Percentiles rank a stretch among this genome's conserved stretches.
Evolutionary conservation across 345 rosid genomes (phyloP).

Genomic region (Hypericum perforatum): DNA sequence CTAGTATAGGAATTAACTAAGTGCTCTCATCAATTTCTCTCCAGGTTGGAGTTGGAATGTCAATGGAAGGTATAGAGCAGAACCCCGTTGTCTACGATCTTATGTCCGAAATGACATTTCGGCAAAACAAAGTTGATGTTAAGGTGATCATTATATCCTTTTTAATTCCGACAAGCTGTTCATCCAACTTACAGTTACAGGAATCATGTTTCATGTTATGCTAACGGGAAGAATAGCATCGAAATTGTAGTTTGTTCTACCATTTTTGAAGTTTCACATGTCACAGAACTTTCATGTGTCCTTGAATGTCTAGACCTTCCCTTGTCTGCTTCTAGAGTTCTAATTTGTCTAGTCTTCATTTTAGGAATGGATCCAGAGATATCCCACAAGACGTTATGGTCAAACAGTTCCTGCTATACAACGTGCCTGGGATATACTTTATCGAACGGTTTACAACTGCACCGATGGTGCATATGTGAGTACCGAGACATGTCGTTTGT

Average conservation of each 20-base stretch:
- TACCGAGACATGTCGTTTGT: constrained; percentile 7
- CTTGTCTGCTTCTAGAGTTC: too few relatives aligned
- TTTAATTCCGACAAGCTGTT: too few relatives aligned
- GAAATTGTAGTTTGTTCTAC: too few relatives aligned
- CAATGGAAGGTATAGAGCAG: constrained; percentile 80
- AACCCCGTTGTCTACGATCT: constrained; percentile 67
- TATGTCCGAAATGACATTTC: constrained; percentile 78
- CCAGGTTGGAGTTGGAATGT: constrained; percentile 75
- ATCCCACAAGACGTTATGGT: constrained; percentile 53
- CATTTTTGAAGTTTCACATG: too few relatives aligned
- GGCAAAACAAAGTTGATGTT: constrained; percentile 38
- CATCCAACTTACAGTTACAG: too few relatives aligned
- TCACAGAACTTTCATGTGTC: too few relatives aligned
- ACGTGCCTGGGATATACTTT: constrained; percentile 49
- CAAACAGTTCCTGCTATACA: constrained; percentile 27
- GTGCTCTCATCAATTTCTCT: constrained; percentile 8
- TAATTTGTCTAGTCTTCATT: constrained; percentile 7
- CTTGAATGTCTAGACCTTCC: too few relatives aligned
- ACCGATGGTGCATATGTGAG: constrained; percentile 60
- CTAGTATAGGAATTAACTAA: constrained; percentile 7
- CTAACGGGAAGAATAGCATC: too few relatives aligned
- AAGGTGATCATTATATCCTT: constrained; percentile 28
- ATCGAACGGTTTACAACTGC: constrained; percentile 59
- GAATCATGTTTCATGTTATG: too few relatives aligned
- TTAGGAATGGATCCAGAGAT: constrained; percentile 51